phyloP scores from a whole-genome alignment of 106 monocot species.

The Dendrobium nobile region DNA sequence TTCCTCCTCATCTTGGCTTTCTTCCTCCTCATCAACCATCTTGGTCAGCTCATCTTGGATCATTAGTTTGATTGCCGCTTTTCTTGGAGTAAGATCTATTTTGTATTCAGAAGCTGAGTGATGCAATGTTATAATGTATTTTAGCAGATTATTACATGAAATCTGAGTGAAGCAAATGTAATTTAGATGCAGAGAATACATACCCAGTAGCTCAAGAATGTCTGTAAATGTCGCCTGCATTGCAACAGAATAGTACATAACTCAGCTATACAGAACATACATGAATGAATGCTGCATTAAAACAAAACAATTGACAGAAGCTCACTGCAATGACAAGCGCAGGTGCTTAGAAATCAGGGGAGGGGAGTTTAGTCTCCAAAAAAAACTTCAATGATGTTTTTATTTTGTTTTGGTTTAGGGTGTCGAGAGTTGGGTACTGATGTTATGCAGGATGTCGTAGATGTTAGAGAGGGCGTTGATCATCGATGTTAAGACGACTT shows the following conservation, averaged over 20 bases:
- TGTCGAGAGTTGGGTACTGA: too few relatives aligned
- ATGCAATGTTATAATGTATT: background rate
- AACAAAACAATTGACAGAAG: too few relatives aligned
- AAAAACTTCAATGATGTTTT: too few relatives aligned
- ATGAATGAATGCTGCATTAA: too few relatives aligned
- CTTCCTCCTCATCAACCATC: conserved; percentile 37
- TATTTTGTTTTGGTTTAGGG: too few relatives aligned
- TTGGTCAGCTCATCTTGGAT: conserved; percentile 63
- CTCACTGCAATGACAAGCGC: too few relatives aligned
- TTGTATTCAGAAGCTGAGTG: conserved; percentile 35
- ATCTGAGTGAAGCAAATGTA: background rate
- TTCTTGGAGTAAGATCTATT: conserved; percentile 43
- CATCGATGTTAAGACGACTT: too few relatives aligned
- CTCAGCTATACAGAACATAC: background rate
- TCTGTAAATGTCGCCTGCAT: conserved; percentile 74
- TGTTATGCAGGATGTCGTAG: too few relatives aligned
- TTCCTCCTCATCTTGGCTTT: conserved; percentile 19
- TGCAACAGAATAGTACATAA: background rate
- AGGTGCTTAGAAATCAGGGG: too few relatives aligned
- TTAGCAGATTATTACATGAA: background rate
- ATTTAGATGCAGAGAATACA: background rate
- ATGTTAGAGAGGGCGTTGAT: too few relatives aligned
- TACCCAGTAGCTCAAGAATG: conserved; percentile 55
- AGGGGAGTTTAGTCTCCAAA: too few relatives aligned
- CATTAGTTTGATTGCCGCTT: conserved; percentile 47